Conservation (phyloP, 257 asterid species). For the Solanum commersonii region DNA sequence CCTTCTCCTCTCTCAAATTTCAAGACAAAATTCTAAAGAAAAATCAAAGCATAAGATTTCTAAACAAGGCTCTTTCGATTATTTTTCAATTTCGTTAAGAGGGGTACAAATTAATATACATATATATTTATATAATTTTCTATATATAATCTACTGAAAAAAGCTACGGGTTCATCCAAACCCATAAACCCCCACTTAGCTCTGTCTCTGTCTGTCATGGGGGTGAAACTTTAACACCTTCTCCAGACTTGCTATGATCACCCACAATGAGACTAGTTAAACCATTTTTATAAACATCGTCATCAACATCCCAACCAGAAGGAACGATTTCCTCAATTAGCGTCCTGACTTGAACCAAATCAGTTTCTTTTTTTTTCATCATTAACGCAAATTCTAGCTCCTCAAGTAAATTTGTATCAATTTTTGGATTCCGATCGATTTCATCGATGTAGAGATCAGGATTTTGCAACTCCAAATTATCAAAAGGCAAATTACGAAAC, state of each 20-base stretch:
- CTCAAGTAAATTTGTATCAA: neutral
- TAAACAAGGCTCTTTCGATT: no score
- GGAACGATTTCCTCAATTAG: slow-evolving; percentile 11
- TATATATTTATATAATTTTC: no score
- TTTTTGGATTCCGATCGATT: neutral
- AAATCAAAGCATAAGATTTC: no score
- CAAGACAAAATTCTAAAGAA: no score
- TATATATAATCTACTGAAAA: no score
- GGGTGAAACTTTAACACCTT: neutral
- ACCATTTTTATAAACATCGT: neutral
- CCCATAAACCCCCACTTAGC: neutral
- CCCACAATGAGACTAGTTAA: neutral
- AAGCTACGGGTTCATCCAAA: no score
- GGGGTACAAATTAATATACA: no score
- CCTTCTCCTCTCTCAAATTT: no score
- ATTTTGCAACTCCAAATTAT: neutral
- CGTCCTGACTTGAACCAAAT: neutral
- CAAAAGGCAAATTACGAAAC: neutral
- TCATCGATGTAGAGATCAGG: slow-evolving; percentile 13
- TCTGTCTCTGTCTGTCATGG: neutral
- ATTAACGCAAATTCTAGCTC: neutral
- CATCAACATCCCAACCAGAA: neutral
- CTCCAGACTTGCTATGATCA: neutral
- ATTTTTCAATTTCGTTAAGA: no score
- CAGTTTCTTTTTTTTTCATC: neutral